Conservation (phyloP, 495 filamentous ascomycete species). For the Aspergillus diversus region DNA sequence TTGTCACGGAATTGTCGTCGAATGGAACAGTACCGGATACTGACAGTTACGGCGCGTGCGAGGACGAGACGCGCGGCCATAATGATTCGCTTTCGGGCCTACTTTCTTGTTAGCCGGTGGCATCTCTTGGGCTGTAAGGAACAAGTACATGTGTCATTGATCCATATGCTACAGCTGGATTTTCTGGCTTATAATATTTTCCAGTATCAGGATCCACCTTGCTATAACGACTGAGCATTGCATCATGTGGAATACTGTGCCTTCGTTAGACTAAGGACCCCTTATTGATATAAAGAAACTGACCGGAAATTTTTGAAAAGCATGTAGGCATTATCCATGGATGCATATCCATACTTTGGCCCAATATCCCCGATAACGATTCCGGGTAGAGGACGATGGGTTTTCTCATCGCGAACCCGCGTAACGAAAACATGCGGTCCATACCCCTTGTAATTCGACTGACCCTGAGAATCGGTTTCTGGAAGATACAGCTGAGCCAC, state of each 20-base stretch:
- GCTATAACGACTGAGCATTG: slow-evolving; percentile 49
- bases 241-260: slow-evolving; percentile 44
- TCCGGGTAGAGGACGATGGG: slow-evolving; percentile 43
- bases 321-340: slow-evolving; percentile 57
- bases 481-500: slow-evolving; percentile 48
- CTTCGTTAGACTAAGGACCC: not conserved
- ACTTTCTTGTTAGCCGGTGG: slow-evolving; percentile 8
- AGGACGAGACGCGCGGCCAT: slow-evolving; percentile 52
- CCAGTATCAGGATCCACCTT: slow-evolving; percentile 46
- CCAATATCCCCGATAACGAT: slow-evolving; percentile 55
- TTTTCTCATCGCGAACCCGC: slow-evolving; percentile 48
- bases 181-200: slow-evolving; percentile 38
- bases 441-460: slow-evolving; percentile 31
- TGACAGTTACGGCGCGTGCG: slow-evolving; percentile 53
- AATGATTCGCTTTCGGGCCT: slow-evolving; percentile 33
- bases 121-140: no score
- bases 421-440: slow-evolving; percentile 55
- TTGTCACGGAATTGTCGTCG: slow-evolving; percentile 52
- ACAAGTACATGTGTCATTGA: slow-evolving; percentile 50
- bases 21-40: slow-evolving; percentile 47
- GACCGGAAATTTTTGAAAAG: slow-evolving; percentile 47
- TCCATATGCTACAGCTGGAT: slow-evolving; percentile 50
- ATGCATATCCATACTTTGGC: slow-evolving; percentile 52
- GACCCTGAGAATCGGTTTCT: slow-evolving; percentile 14
- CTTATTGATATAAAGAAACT: not conserved